A percentile compares a stretch with the other conserved stretches of the same genome.
Evolutionary conservation across 2,329 filamentous ascomycete species (phyloP).

Genomic region (Tolypocladium nubicola): DNA sequence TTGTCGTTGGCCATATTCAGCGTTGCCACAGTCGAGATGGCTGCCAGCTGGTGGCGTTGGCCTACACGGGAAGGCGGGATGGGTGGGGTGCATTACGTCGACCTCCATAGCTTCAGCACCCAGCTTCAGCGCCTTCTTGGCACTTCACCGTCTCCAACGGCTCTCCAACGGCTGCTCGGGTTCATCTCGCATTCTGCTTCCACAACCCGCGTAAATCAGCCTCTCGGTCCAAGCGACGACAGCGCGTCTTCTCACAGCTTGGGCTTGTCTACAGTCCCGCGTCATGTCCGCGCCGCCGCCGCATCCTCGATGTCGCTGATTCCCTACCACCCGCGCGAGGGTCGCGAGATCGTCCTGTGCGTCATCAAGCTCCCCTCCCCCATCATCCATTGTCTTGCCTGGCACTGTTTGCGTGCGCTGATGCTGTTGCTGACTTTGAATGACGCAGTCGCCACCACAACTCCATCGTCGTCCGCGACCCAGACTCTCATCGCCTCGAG

Average conservation of each 20-base stretch:
- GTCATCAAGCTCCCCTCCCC: not conserved
- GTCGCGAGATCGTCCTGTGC: slow-evolving; percentile 69
- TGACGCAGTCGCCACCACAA: slow-evolving; percentile 72
- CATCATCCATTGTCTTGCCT: not conserved
- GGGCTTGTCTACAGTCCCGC: not conserved
- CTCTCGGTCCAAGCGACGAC: not conserved
- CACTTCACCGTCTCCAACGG: not conserved
- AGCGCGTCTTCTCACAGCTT: not conserved
- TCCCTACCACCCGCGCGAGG: slow-evolving; percentile 63
- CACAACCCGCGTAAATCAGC: not conserved
- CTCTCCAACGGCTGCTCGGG: not conserved
- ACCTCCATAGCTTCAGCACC: not conserved
- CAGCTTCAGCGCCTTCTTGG: not conserved
- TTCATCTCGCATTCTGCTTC: not conserved
- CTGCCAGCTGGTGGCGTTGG: not conserved
- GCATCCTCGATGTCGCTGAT: slow-evolving; percentile 52
- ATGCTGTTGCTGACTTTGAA: not conserved
- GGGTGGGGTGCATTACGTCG: not conserved
- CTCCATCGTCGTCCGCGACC: slow-evolving; percentile 85
- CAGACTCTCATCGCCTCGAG: slow-evolving; percentile 71
- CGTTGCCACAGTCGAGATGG: not conserved
- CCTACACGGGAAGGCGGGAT: not conserved
- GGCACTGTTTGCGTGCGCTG: not conserved
- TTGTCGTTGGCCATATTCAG: too few relatives aligned
- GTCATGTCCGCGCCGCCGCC: slow-evolving; percentile 7